Conservation (phyloP, 805 yeast species). For the Candida anglica region DNA sequence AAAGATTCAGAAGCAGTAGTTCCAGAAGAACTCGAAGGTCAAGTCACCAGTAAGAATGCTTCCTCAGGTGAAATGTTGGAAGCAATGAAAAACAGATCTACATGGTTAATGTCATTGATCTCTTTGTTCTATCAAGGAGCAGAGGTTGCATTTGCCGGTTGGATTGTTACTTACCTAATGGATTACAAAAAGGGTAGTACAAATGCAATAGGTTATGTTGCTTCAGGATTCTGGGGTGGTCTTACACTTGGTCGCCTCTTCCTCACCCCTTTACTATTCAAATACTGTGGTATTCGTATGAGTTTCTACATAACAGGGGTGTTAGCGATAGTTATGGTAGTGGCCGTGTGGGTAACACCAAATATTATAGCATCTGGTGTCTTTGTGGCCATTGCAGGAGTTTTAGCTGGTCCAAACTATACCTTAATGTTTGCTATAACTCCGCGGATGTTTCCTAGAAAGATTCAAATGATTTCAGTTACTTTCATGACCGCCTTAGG, state of each 20-base stretch:
- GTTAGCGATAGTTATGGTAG: slow-evolving; percentile 32
- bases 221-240: slow-evolving; percentile 73
- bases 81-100: slow-evolving; percentile 36
- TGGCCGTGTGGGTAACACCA: slow-evolving; percentile 48
- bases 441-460: slow-evolving; percentile 45
- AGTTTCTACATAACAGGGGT: slow-evolving; percentile 33
- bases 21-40: not conserved
- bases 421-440: slow-evolving; percentile 46
- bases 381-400: slow-evolving; percentile 48
- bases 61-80: slow-evolving; percentile 15
- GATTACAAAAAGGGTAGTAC: slow-evolving; percentile 48
- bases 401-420: slow-evolving; percentile 65
- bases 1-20: not conserved
- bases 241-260: slow-evolving; percentile 59
- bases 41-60: not conserved
- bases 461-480: slow-evolving; percentile 46
- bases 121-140: slow-evolving; percentile 65
- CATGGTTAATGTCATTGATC: slow-evolving; percentile 50
- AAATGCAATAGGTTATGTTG: slow-evolving; percentile 53
- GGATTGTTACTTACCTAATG: slow-evolving; percentile 63
- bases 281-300: slow-evolving; percentile 41
- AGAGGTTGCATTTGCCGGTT: slow-evolving; percentile 66
- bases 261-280: slow-evolving; percentile 39
- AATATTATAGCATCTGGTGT: slow-evolving; percentile 42
- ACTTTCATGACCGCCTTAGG: slow-evolving; percentile 55